Base-by-base conservation (phyloP, 129 eudicot species). In the Tanacetum coccineum region DNA sequence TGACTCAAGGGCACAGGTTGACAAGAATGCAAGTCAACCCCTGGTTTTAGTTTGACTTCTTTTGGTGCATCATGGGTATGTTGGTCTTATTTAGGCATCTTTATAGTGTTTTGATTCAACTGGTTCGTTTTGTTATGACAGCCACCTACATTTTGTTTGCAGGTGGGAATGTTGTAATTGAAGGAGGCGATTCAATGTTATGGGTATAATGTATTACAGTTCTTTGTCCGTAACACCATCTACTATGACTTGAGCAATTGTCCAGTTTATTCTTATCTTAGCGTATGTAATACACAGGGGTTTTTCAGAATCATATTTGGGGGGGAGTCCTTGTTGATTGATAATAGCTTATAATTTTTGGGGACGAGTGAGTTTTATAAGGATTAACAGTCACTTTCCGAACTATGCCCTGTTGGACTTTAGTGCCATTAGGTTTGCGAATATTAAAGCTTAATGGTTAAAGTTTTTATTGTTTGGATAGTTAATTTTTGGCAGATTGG, bases 1-100 rank as follows among this genome's bases (percentile, higher is more conserved):
- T 6, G 73, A 79, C 21, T 76, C 79, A 13, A 72, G 73, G 59
- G 46, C 70, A 36, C 78, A 66, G 28, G 76, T 66, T 30, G 76
- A 52, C 36, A 49, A 48, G 49, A 45, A 14, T 22, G 76, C 76
- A 58, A 68, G 64, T 25, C 75, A 62, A 57, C 62, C 81, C 36
- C 70, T 25, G 64, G 71, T 76, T 11, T 63, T 77, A 69, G 78
- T 70, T 66, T 72, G 72, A 70, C 13, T 32, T 32, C 32, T 15
- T 21, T 60, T 45, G 30, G 57, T 14, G 14, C 21, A 25, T 19
- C 32, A 30, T 26, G 0, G 60, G 71, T 66, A 66, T 18, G 76
- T 62, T 13, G 40, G 17, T 49, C 9, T 7, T 72, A 15, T 48
- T 50, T 71, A 48, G 36, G 61, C 28, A 15, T 70, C 60, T 48